These are phyloP conservation scores for Cupressus sempervirens DNA, from an alignment of 75 land plant species.

Conservation along the genomic window DNA sequence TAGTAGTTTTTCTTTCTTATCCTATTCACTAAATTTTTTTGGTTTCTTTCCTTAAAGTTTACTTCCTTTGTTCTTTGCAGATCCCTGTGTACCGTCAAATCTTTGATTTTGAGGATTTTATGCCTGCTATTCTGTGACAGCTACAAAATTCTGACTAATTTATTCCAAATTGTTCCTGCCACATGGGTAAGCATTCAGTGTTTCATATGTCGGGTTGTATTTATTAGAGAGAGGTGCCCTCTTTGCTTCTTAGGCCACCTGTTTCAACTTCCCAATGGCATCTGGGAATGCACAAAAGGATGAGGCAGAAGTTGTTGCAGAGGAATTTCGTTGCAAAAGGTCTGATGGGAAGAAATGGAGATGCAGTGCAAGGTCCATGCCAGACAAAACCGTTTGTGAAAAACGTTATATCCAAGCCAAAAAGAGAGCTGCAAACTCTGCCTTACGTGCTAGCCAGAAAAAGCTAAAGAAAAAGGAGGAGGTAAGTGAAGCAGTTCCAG, in stretches of 20 bases:
- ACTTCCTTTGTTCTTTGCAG: not conserved
- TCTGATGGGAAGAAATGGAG: constrained; percentile 96
- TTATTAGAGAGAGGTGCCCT: constrained; percentile 8
- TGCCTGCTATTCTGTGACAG: not conserved
- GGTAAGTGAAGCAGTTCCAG: constrained; percentile 28
- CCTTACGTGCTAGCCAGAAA: constrained; percentile 52
- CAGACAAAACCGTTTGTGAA: constrained; percentile 86
- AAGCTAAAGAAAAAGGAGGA: constrained; percentile 49
- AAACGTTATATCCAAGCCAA: constrained; percentile 82
- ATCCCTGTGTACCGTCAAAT: not conserved
- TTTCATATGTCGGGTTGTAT: not conserved
- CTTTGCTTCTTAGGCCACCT: not conserved
- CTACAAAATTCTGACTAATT: not conserved
- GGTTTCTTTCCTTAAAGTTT: not conserved
- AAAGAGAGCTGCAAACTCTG: constrained; percentile 72
- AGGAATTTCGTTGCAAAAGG: constrained; percentile 76
- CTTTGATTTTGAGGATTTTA: not conserved
- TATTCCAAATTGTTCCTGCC: not conserved
- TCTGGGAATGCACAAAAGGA: constrained; percentile 22
- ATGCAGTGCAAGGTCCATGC: constrained; percentile 78
- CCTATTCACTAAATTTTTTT: too few species aligned
- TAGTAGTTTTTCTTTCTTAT: not conserved
- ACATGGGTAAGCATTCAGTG: not conserved
- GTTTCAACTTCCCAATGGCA: constrained; percentile 1
- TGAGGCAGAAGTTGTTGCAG: constrained; percentile 61